Conservation (phyloP, 768 basidiomycete species). For the Boletellus emodensis region DNA sequence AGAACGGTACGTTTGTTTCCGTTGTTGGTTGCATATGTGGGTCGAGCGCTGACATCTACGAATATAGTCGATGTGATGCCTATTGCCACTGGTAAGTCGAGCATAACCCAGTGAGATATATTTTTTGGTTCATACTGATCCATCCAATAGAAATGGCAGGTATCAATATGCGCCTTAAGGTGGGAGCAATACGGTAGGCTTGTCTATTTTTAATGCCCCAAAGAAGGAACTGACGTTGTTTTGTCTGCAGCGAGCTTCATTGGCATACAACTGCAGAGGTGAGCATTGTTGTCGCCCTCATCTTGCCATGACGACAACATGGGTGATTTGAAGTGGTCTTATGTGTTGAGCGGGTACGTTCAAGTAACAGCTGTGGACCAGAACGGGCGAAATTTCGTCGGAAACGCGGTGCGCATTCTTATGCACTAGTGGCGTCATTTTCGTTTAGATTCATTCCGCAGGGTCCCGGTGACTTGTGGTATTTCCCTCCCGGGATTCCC, state of each 20-base stretch:
- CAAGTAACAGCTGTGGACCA: conserved; percentile 45
- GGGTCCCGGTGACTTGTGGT: conserved; percentile 48
- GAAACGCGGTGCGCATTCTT: conserved; percentile 38
- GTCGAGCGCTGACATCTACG: not conserved
- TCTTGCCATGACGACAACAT: not conserved
- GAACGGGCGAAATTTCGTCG: conserved; percentile 45
- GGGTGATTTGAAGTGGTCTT: conserved; percentile 39
- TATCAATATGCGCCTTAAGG: conserved; percentile 38
- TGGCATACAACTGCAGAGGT: conserved; percentile 38
- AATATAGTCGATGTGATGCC: conserved; percentile 34
- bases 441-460: conserved; percentile 20
- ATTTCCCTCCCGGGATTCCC: conserved; percentile 50
- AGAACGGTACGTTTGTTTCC: conserved; percentile 40
- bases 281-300: not conserved
- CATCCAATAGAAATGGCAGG: conserved; percentile 9
- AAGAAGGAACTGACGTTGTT: not conserved
- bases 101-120: not conserved
- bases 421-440: not conserved
- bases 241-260: conserved; percentile 33
- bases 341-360: conserved; percentile 42
- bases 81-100: conserved; percentile 31
- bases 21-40: not conserved
- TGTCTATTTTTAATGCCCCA: no score
- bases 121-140: not conserved
- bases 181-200: conserved; percentile 35